Evolutionary conservation across 257 asterid species (phyloP).

Genomic region (Solanum chaucha): DNA sequence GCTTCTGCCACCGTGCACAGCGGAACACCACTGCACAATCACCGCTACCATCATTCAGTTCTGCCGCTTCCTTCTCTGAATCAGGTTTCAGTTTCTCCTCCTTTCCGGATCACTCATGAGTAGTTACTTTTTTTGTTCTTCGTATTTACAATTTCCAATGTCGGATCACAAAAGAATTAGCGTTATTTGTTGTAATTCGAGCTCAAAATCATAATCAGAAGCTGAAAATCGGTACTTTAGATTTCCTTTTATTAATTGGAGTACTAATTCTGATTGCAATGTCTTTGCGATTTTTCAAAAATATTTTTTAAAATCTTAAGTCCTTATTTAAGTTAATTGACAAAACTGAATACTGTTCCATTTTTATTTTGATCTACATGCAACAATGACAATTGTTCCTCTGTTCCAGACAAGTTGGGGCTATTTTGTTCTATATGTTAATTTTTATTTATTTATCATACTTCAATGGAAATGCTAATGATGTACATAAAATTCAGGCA

Average conservation of each 20-base stretch:
- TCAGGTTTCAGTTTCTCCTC: not conserved
- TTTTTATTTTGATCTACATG: not conserved
- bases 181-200: not conserved
- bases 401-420: not conserved
- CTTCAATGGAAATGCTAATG: not conserved
- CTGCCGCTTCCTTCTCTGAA: not conserved
- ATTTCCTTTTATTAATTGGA: not conserved
- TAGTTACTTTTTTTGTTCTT: not conserved
- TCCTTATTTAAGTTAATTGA: not conserved
- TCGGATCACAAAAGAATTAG: not conserved
- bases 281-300: not conserved
- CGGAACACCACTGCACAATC: not conserved
- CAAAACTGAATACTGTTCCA: not conserved
- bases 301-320: not conserved
- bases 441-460: not conserved
- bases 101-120: not conserved
- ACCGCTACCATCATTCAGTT: not conserved
- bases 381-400: not conserved
- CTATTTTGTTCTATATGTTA: not conserved
- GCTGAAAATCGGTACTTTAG: not conserved
- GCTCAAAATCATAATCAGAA: not conserved
- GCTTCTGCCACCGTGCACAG: not conserved
- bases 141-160: not conserved
- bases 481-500: not conserved
- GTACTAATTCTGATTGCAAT: not conserved